Base-by-base conservation (phyloP, 768 basidiomycete species). In the Leccinum variicolor region DNA sequence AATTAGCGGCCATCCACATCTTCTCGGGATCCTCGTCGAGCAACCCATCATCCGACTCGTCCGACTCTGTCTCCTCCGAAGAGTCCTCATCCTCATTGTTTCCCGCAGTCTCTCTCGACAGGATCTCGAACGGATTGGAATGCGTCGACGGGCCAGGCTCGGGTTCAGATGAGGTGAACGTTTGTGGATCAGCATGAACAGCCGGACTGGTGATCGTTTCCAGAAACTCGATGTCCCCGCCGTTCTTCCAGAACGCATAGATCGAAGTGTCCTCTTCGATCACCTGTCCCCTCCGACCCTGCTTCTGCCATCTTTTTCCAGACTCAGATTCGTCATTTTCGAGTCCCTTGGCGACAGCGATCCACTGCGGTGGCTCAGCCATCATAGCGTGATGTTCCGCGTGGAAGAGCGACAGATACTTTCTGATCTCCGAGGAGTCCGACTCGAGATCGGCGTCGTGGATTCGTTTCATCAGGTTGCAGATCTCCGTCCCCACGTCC, bases 211-310 rank as follows among this genome's bases (percentile, higher is more conserved):
- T 36, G n/a, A 62, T 14, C 33, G 47, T 53, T 0, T 71, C 64
- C 41, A 85, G 60, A 62, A 84, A 86, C 2, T 68, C 71, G 3
- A 86, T 54, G 62, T 87, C 85, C 1, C 64, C 55, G 5, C 74
- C 75, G 6, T 68, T 61, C 53, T 69, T 71, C 86, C 86, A 87
- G 57, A 80, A 84, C 0, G 74, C 76, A 60, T 84, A 85, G 0
- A 74, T 29, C 0, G 80, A 70, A 2, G 61, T 62, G 29, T 72
- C 69, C 48, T 62, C 63, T 19, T 29, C 53, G 21, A 46, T 10
- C 3, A 62, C 64, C 54, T 61, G 63, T 26, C 72, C 73, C 11
- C 51, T 55, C 4, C 43, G 60, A 21, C 76, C 75, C 21, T 70
- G 71, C 5, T 9, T 67, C 33, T 73, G 62, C 79, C 82, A 82